These are phyloP conservation scores for Colletotrichum costaricense DNA, from an alignment of 2,329 filamentous ascomycete species.

Conservation along the genomic window DNA sequence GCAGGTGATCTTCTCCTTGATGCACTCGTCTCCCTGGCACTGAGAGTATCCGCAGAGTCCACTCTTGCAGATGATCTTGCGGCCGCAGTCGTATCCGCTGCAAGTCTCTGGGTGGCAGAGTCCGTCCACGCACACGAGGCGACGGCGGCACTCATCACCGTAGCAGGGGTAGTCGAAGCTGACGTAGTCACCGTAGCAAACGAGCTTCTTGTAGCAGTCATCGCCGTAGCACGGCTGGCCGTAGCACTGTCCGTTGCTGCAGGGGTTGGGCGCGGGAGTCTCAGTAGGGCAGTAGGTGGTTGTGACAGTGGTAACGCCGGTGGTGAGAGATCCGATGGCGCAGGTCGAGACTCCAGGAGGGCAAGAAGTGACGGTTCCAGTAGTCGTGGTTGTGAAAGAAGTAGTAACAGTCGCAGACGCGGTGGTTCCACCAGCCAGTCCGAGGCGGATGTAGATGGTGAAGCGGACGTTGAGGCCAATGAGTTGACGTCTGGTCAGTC, in stretches of 20 bases:
- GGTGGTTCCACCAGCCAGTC: neutral
- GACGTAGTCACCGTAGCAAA: slow-evolving; percentile 36
- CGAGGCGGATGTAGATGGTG: neutral
- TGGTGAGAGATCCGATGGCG: slow-evolving; percentile 14
- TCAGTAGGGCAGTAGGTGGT: slow-evolving; percentile 19
- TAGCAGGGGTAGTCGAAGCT: slow-evolving; percentile 46
- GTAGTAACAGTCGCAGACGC: slow-evolving; percentile 5
- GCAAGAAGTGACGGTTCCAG: slow-evolving; percentile 12
- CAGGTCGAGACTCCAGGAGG: neutral
- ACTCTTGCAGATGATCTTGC: slow-evolving; percentile 17
- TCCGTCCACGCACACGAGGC: slow-evolving; percentile 40
- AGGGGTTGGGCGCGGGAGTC: neutral
- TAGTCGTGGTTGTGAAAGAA: slow-evolving; percentile 20
- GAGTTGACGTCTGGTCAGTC: slow-evolving; percentile 13
- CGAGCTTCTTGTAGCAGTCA: slow-evolving; percentile 3
- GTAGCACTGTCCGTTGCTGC: slow-evolving; percentile 5
- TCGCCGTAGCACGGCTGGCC: slow-evolving; percentile 32
- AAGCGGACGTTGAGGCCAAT: neutral
- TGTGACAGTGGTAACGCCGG: slow-evolving; percentile 14
- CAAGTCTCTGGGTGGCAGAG: slow-evolving; percentile 33
- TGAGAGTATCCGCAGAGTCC: slow-evolving; percentile 10
- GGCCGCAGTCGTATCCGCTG: slow-evolving; percentile 31
- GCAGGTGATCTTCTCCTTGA: slow-evolving; percentile 21
- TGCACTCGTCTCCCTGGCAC: slow-evolving; percentile 27
- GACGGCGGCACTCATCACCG: slow-evolving; percentile 45